Conservation (phyloP, 495 filamentous ascomycete species). For the Lasiosphaeria hispida region DNA sequence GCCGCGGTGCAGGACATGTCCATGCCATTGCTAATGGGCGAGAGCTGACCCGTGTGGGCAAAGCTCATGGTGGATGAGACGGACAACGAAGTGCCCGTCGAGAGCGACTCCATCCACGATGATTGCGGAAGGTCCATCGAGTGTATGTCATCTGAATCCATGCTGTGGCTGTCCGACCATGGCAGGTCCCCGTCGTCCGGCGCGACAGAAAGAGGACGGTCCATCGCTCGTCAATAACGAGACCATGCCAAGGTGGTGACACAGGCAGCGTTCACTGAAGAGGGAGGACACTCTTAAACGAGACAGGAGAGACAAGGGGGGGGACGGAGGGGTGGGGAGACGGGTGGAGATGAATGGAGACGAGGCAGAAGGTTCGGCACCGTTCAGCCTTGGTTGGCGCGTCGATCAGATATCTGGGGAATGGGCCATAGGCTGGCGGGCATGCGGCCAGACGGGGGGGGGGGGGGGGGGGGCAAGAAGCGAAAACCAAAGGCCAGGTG, state of each 20-base stretch:
- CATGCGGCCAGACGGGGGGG: slow-evolving; percentile 1
- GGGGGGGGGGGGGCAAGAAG: background rate
- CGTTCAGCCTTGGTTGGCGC: slow-evolving; percentile 15
- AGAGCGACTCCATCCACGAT: slow-evolving; percentile 37
- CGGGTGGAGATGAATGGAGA: slow-evolving; percentile 14
- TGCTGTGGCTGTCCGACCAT: slow-evolving; percentile 46
- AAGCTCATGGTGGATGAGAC: slow-evolving; percentile 25
- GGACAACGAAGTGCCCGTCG: slow-evolving; percentile 22
- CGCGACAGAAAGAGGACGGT: slow-evolving; percentile 38
- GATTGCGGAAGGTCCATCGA: slow-evolving; percentile 35
- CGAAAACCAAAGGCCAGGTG: background rate
- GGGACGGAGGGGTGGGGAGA: background rate
- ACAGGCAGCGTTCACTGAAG: slow-evolving; percentile 7
- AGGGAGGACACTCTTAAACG: slow-evolving; percentile 20
- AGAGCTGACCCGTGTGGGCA: slow-evolving; percentile 44
- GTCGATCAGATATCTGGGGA: slow-evolving; percentile 26
- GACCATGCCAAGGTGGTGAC: slow-evolving; percentile 33
- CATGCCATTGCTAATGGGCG: slow-evolving; percentile 49
- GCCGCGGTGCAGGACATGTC: slow-evolving; percentile 33
- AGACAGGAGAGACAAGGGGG: slow-evolving; percentile 11
- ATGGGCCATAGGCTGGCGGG: slow-evolving; percentile 9
- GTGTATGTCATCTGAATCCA: slow-evolving; percentile 42
- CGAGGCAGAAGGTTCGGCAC: slow-evolving; percentile 13
- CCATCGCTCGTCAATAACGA: slow-evolving; percentile 46
- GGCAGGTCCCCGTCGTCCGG: slow-evolving; percentile 40